phyloP scores from a whole-genome alignment of 2,329 filamentous ascomycete genomes.

The Nigrospora oryzae region DNA sequence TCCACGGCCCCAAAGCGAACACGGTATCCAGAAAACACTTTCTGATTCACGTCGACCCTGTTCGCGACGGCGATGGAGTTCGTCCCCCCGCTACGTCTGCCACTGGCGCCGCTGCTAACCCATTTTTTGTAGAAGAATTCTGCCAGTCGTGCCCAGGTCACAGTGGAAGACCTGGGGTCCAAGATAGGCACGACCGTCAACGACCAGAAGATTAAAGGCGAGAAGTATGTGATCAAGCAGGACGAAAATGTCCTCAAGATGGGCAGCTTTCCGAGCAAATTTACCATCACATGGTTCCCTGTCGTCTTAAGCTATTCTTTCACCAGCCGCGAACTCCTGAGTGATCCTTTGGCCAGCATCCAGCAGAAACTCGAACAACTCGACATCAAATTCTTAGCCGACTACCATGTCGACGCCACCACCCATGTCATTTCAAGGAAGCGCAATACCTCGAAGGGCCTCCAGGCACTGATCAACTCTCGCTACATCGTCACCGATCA shows the following conservation, averaged over 20 bases:
- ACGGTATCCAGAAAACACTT: constrained; percentile 86
- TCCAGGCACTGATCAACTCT: constrained; percentile 79
- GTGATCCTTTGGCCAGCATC: constrained; percentile 54
- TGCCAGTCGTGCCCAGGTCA: constrained; percentile 59
- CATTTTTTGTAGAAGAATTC: constrained; percentile 44
- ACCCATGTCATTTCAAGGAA: constrained; percentile 87
- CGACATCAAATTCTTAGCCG: constrained; percentile 77
- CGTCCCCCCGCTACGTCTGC: constrained; percentile 12
- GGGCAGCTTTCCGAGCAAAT: constrained; percentile 58
- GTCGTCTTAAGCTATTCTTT: constrained; percentile 77
- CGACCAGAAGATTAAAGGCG: constrained; percentile 59
- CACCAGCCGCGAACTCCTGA: constrained; percentile 60
- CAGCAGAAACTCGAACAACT: constrained; percentile 65
- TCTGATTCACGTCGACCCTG: constrained; percentile 61
- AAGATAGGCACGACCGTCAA: constrained; percentile 79
- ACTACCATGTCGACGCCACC: constrained; percentile 62
- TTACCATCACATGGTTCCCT: constrained; percentile 70
- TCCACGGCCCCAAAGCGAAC: constrained; percentile 53
- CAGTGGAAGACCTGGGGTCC: constrained; percentile 70
- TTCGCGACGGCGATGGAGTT: constrained; percentile 61
- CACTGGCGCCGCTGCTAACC: not conserved
- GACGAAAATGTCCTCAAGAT: constrained; percentile 60
- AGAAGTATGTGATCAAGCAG: constrained; percentile 45
- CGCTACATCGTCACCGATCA: constrained; percentile 66
- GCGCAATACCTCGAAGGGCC: constrained; percentile 77